These are phyloP conservation scores for Prunus persica DNA, from an alignment of 306 rosid genomes.

Conservation along the genomic window DNA sequence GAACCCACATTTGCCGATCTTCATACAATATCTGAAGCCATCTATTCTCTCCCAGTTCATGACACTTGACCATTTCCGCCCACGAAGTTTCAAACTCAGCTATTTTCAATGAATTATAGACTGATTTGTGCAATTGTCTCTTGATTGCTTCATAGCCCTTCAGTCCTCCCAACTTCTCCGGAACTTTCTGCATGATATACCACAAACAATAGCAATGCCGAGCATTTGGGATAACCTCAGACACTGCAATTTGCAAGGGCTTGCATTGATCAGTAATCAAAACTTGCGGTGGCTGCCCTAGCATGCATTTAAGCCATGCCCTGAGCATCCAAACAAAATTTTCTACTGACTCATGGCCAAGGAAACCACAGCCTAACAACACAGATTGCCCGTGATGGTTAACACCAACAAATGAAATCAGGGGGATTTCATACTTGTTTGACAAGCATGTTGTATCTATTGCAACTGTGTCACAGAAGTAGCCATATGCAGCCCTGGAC, in stretches of 20 bases:
- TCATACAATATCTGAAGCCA: conserved; percentile 62
- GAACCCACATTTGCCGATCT: conserved; percentile 63
- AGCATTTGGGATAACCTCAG: conserved; percentile 60
- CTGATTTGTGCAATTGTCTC: conserved; percentile 44
- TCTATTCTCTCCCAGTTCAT: conserved; percentile 53
- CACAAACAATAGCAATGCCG: conserved; percentile 61
- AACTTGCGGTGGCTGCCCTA: conserved; percentile 48
- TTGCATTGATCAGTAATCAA: conserved; percentile 66
- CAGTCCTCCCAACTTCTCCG: conserved; percentile 83
- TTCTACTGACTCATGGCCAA: conserved; percentile 63
- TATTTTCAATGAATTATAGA: conserved; percentile 59
- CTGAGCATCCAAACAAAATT: conserved; percentile 61
- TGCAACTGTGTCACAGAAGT: conserved; percentile 56
- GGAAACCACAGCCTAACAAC: conserved; percentile 72
- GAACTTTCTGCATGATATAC: conserved; percentile 64
- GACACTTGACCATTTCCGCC: conserved; percentile 55
- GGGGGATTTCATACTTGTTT: conserved; percentile 69
- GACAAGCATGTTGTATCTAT: conserved; percentile 70
- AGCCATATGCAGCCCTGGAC: conserved; percentile 56
- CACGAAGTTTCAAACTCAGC: conserved; percentile 68
- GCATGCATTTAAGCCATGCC: conserved; percentile 75
- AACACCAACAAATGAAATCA: conserved; percentile 61
- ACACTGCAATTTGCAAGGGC: conserved; percentile 56
- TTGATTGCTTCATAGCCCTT: conserved; percentile 60
- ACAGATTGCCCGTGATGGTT: conserved; percentile 71